Conservation (phyloP, 306 rosid genomes). For the Purshia tridentata region DNA sequence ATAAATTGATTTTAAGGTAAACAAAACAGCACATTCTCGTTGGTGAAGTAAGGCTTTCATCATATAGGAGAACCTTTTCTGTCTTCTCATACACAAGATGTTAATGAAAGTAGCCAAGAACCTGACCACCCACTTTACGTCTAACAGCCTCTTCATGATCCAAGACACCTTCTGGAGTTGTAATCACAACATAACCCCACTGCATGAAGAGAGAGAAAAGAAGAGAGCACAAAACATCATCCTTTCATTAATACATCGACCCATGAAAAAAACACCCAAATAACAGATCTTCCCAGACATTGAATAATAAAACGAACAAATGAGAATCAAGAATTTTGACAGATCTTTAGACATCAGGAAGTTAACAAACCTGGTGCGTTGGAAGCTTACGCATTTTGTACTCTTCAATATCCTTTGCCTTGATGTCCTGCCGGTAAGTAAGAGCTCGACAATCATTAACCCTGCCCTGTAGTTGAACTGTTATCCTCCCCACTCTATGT, state of each 20-base stretch:
- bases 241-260: background rate
- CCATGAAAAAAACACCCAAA: background rate
- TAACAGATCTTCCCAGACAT: background rate
- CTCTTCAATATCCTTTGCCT: constrained; percentile 68
- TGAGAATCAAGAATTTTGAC: background rate
- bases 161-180: constrained; percentile 92
- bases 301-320: constrained; percentile 1
- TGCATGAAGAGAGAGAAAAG: constrained; percentile 37
- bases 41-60: background rate
- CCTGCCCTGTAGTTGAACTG: constrained; percentile 91
- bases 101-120: constrained; percentile 80
- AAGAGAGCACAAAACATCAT: background rate
- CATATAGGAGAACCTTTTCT: background rate
- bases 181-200: constrained; percentile 98
- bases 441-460: constrained; percentile 73
- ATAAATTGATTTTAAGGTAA: background rate
- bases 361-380: constrained; percentile 67
- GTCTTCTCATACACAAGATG: background rate
- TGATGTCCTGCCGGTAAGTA: constrained; percentile 69
- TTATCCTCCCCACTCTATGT: constrained; percentile 86
- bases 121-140: constrained; percentile 77
- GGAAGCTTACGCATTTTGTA: constrained; percentile 66
- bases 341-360: background rate
- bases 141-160: constrained; percentile 87
- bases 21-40: constrained; percentile 10